Evolutionary conservation across 306 rosid species (phyloP).

Genomic region (barrel medic (Medicago truncatula)): MtrunA17r5.0-ANR NC_053043.1:39515501-39516000

Average conservation of each 20-base stretch:
- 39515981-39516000: slow-evolving; percentile 23
- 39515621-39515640: slow-evolving; percentile 58
- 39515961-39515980: slow-evolving; percentile 9
- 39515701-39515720: slow-evolving; percentile 87
- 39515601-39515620: slow-evolving; percentile 3
- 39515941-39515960: not conserved
- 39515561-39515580: not conserved
- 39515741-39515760: slow-evolving; percentile 22
- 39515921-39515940: slow-evolving; percentile 9
- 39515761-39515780: not conserved
- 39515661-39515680: slow-evolving; percentile 78
- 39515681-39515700: slow-evolving; percentile 90
- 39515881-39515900: slow-evolving; percentile 92
- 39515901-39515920: slow-evolving; percentile 20
- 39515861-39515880: slow-evolving; percentile 84
- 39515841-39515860: slow-evolving; percentile 95
- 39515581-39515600: slow-evolving; percentile 3
- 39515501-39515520: no score
- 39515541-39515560: no score
- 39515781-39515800: slow-evolving; percentile 10
- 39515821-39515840: slow-evolving; percentile 88
- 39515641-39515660: slow-evolving; percentile 84
- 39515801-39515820: slow-evolving; percentile 36
- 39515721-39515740: slow-evolving; percentile 76
- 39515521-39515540: no score